These are phyloP conservation scores for Leccinum broughii DNA, from an alignment of 768 basidiomycete species.

Conservation along the genomic window DNA sequence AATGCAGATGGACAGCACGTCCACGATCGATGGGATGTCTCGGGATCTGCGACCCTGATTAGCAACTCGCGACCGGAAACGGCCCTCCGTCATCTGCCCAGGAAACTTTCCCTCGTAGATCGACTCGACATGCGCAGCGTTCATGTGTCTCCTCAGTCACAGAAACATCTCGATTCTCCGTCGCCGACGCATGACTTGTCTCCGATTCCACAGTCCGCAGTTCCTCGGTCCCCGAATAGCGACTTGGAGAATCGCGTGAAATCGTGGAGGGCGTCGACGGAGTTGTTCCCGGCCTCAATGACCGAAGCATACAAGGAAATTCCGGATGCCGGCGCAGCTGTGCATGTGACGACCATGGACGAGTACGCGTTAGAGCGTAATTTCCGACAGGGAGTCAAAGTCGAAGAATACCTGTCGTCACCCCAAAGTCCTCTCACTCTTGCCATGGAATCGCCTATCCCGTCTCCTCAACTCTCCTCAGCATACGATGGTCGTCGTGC, in stretches of 20 bases:
- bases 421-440: slow-evolving; percentile 57
- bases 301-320: slow-evolving; percentile 33
- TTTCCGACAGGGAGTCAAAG: slow-evolving; percentile 27
- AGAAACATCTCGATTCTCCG: slow-evolving; percentile 9
- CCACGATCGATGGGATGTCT: slow-evolving; percentile 36
- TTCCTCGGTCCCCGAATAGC: slow-evolving; percentile 51
- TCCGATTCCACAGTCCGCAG: slow-evolving; percentile 63
- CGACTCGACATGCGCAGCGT: slow-evolving; percentile 50
- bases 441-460: slow-evolving; percentile 40
- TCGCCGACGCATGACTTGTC: slow-evolving; percentile 44
- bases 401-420: slow-evolving; percentile 69
- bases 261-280: slow-evolving; percentile 65
- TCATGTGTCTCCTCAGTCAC: slow-evolving; percentile 36
- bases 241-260: slow-evolving; percentile 59
- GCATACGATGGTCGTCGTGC: slow-evolving; percentile 54
- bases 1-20: slow-evolving; percentile 40
- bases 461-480: slow-evolving; percentile 47
- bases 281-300: slow-evolving; percentile 48
- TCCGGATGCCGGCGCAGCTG: slow-evolving; percentile 13
- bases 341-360: slow-evolving; percentile 22
- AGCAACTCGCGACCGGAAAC: slow-evolving; percentile 28
- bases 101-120: slow-evolving; percentile 69
- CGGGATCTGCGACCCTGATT: slow-evolving; percentile 16
- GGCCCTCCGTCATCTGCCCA: slow-evolving; percentile 57
- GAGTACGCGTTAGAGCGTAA: slow-evolving; percentile 22